Percentiles rank a stretch among this genome's conserved stretches.
Conservation (phyloP, 2,329 filamentous ascomycete species). For the Nemania sp. region DNA sequence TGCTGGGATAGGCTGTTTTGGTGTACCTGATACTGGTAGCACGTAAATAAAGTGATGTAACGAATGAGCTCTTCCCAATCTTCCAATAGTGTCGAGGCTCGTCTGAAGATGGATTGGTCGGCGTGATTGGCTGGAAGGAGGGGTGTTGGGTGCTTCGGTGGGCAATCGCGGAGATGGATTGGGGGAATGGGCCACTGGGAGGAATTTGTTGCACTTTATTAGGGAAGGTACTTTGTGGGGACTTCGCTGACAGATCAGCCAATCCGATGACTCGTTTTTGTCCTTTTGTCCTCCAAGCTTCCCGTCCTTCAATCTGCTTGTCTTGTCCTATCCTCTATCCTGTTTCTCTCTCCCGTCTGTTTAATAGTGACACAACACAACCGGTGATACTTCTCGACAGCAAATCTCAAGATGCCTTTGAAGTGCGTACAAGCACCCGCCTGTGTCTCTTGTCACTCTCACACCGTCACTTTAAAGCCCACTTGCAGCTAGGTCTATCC, state of each 20-base stretch:
- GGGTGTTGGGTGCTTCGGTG: conserved; percentile 20
- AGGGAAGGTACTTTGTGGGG: neutral
- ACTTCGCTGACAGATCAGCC: neutral
- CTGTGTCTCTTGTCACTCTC: neutral
- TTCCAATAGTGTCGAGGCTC: conserved; percentile 30
- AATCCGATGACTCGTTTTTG: neutral
- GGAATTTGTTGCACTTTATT: conserved; percentile 8
- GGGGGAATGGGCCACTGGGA: conserved; percentile 15
- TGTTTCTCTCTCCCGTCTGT: too few species aligned
- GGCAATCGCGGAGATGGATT: conserved; percentile 13
- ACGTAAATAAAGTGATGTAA: conserved; percentile 36
- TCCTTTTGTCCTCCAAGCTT: neutral
- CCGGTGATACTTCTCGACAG: too few species aligned
- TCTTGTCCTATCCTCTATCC: neutral
- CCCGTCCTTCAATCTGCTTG: too few species aligned
- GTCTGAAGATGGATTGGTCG: conserved; percentile 37
- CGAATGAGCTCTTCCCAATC: conserved; percentile 34
- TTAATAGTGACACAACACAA: too few species aligned
- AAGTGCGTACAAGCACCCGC: too few species aligned
- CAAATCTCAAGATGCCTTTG: too few species aligned
- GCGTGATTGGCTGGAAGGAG: conserved; percentile 38
- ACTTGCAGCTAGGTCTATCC: neutral
- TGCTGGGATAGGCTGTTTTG: conserved; percentile 14
- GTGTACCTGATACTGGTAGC: conserved; percentile 8
- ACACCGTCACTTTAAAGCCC: neutral